Evolutionary conservation across 1,284 basidiomycete genomes (phyloP), one percentile per base, ranked within the genome.

Genomic region (Cutaneotrichosporon sp.): DNA sequence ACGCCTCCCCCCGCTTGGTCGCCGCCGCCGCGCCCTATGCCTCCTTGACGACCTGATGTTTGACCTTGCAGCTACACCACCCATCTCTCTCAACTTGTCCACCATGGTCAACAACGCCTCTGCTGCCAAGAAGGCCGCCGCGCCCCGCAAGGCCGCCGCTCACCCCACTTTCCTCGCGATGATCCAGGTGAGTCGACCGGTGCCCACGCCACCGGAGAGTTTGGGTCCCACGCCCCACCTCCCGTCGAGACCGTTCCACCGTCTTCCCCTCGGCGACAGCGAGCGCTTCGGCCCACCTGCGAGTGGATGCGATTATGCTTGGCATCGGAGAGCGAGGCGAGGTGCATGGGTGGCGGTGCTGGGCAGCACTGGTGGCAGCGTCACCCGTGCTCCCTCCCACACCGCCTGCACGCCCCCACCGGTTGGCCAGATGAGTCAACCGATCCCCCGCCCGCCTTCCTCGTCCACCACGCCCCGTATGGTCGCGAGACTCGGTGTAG

Each of bases 151-250:
- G 72, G 34, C 72, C 27, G 43, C 75, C 29, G 34, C 73, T n/a
- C 80, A 81, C 77, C 79, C 79, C 51, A 74, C 78, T 43, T 81
- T 79, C 74, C 72, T 79, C 53, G 67, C 72, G 52, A 81, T 81
- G 80, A 75, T 81, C 73, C 78, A 79, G 76, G 80, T 81, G 63
- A 76, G 79, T 57, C 38, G 43, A 36, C n/a, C 54, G n/a, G n/a
- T 11, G 13, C 16, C 29, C n/a, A 46, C 45, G 43, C 54, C 43
- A 56, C 54, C 43, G 29, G 18, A n/a, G 34, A 14, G 27, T 33
- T 31, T 22, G 54, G 43, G 29, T 46, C 45, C 24, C 25, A 36
- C 38, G 43, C 42, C 31, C 54, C 43, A 13, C 9, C n/a, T 7
- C 10, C 31, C 16, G 18, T 11, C 33, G 38, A 24, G 36, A 10